Evolutionary conservation across 2,329 filamentous ascomycete genomes (phyloP).

Genomic region (Verticillium nubilum): DNA sequence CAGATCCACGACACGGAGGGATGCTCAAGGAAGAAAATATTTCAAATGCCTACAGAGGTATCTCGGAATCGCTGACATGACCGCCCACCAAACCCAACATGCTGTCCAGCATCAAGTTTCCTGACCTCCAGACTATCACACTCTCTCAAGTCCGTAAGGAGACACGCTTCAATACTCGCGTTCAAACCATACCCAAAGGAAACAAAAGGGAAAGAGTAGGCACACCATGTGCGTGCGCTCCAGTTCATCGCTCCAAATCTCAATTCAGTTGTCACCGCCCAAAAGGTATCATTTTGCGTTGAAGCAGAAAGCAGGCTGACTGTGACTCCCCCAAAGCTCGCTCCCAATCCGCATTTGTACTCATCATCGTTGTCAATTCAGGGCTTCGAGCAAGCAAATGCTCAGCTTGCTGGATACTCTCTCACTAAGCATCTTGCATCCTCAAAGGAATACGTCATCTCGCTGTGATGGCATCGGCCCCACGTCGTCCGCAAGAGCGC

Average conservation of each 20-base stretch:
- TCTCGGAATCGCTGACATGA: not conserved
- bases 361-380: not conserved
- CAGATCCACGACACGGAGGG: too few species aligned
- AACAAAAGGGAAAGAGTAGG: not conserved
- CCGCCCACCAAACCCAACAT: not conserved
- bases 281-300: not conserved
- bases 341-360: not conserved
- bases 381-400: not conserved
- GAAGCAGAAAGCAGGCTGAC: not conserved
- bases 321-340: not conserved
- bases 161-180: not conserved
- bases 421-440: not conserved
- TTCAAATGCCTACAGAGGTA: not conserved
- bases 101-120: not conserved
- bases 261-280: not conserved
- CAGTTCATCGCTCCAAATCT: not conserved
- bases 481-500: slow-evolving; percentile 6
- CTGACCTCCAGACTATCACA: not conserved
- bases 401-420: not conserved
- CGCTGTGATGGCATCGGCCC: slow-evolving; percentile 2
- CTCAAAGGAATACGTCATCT: not conserved
- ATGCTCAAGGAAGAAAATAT: not conserved
- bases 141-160: too few species aligned
- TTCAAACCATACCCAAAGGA: not conserved
- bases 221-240: not conserved